Base-by-base conservation (phyloP, 495 filamentous ascomycete species). In the Lentithecium fluviatile region DNA sequence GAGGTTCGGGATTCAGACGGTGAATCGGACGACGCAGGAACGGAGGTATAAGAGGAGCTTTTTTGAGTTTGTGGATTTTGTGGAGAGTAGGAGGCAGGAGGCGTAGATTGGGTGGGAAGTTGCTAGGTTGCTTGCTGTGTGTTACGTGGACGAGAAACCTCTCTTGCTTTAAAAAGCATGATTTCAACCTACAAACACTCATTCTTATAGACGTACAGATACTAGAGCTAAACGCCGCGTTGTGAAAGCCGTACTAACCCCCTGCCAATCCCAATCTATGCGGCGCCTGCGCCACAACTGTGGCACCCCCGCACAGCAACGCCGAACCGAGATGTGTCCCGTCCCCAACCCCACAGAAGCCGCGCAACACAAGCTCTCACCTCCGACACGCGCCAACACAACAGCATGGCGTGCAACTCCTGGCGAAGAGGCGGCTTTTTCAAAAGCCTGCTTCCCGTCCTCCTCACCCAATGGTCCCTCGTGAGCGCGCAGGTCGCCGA, bases 1-100 rank as follows among this genome's bases (percentile, higher is more conserved):
- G 23, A 75, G 76, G 7, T 80, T 76, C 66, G 78, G 78, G 0
- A 56, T 79, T 37, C 78, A 79, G 56, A 62, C 60, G 0, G 73
- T 80, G 2, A 76, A 79, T 63, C 62, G 71, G n/a, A 77, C 73
- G 1, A 73, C 67, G 3, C 72, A 71, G 43, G 58, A 76, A 43
- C 58, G 78, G n/a, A 59, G 60, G 19, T 80, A 71, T 55, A 79
- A 79, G 66, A 75, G 75, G 65, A 78, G 75, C 52, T 75, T 79
- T 45, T 80, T 80, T 58, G 77, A 80, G 45, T 40, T 77, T 42
- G 75, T 80, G 19, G 75, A 76, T 66, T 80, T 78, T 20, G 42
- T 57, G 0, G 45, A 57, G 23, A 45, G 38, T 24, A 57, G 54
- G 42, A 45, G n/a, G 26, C 42, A 20, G 21, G 17, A 34, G 25